These are phyloP conservation scores for Coemansia sp. DNA, from an alignment of 192 early-diverging fungal species.

Conservation along the genomic window DNA sequence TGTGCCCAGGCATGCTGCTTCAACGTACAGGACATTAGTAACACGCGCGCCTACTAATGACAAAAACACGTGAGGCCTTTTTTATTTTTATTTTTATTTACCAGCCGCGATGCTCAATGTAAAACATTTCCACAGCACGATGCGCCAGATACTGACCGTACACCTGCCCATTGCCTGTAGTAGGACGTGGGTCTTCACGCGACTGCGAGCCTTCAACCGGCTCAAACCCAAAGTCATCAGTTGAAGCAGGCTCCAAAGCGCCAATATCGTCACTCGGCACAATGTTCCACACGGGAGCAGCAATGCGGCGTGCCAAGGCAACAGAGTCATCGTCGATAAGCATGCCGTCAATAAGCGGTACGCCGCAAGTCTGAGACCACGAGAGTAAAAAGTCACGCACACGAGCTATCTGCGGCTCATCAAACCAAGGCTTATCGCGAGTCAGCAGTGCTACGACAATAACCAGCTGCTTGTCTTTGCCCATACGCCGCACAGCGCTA, in stretches of 20 bases:
- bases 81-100: background rate
- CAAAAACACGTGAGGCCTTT: background rate
- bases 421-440: slow-evolving; percentile 44
- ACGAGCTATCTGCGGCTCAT: slow-evolving; percentile 27
- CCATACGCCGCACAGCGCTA: slow-evolving; percentile 42
- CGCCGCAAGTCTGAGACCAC: slow-evolving; percentile 36
- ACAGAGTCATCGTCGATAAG: slow-evolving; percentile 16
- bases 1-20: background rate
- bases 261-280: slow-evolving; percentile 10
- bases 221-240: background rate
- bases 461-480: slow-evolving; percentile 40
- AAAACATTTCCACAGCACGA: slow-evolving; percentile 55
- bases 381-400: slow-evolving; percentile 38
- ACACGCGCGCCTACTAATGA: background rate
- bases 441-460: slow-evolving; percentile 36
- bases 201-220: background rate
- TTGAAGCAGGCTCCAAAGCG: background rate
- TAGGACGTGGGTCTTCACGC: background rate
- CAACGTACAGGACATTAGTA: background rate
- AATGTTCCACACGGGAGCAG: slow-evolving; percentile 28
- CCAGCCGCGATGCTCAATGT: slow-evolving; percentile 56
- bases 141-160: slow-evolving; percentile 52
- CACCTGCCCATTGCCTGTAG: slow-evolving; percentile 7
- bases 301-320: slow-evolving; percentile 15
- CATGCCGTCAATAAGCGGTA: slow-evolving; percentile 47